These are phyloP conservation scores for Phaffia australis DNA, from an alignment of 768 basidiomycete genomes.

Conservation along the genomic window DNA sequence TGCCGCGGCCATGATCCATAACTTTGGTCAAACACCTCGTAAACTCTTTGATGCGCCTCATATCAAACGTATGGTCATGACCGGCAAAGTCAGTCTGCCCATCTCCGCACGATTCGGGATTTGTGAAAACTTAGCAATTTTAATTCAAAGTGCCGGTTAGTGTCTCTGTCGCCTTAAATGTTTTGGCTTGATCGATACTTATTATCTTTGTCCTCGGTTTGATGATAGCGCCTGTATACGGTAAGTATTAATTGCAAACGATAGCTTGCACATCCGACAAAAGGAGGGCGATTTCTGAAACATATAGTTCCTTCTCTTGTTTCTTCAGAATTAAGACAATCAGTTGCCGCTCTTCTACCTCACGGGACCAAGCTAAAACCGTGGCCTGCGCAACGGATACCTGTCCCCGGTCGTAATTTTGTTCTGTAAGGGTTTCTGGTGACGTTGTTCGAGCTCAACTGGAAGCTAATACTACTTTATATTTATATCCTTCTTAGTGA, in stretches of 20 bases:
- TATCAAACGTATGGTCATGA: slow-evolving; percentile 55
- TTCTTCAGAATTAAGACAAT: slow-evolving; percentile 39
- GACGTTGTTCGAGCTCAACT: too few relatives aligned
- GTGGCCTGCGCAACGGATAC: slow-evolving; percentile 50
- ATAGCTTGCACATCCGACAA: too few relatives aligned
- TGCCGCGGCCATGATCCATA: not conserved
- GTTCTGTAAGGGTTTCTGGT: too few relatives aligned
- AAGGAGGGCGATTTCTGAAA: too few relatives aligned
- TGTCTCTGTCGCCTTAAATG: not conserved
- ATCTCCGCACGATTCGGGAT: slow-evolving; percentile 61
- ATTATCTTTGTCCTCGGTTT: not conserved
- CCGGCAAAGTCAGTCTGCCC: slow-evolving; percentile 63
- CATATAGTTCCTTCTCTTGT: not conserved
- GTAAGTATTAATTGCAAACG: slow-evolving; percentile 36
- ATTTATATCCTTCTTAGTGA: slow-evolving; percentile 53
- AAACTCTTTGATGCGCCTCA: slow-evolving; percentile 71
- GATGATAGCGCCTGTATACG: slow-evolving; percentile 37
- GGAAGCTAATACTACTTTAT: too few relatives aligned
- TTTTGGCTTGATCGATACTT: too few relatives aligned
- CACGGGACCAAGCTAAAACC: slow-evolving; percentile 57
- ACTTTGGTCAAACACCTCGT: slow-evolving; percentile 83
- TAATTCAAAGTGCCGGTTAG: slow-evolving; percentile 19
- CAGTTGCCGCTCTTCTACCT: slow-evolving; percentile 47
- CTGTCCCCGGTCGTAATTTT: slow-evolving; percentile 44
- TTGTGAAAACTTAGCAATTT: slow-evolving; percentile 56